A percentile compares a stretch with the other conserved stretches of the same genome.
Evolutionary conservation across 352 stramenopile species (phyloP).

Genomic region (Plasmopara muralis): DNA sequence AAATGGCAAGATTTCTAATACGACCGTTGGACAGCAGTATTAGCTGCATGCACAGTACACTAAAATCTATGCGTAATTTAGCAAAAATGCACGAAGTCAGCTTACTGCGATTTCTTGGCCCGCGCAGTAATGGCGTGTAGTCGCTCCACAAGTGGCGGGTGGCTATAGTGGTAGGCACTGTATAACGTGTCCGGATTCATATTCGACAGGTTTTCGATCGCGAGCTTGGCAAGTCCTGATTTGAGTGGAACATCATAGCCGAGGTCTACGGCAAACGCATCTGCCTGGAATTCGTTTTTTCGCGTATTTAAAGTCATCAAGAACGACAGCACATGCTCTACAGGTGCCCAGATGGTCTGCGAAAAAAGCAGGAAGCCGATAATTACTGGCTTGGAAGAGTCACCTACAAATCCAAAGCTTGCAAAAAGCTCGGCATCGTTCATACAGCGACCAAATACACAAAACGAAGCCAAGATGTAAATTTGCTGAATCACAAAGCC

Average conservation of each 20-base stretch:
- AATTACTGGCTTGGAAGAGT: constrained; percentile 47
- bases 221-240: constrained; percentile 94
- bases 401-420: constrained; percentile 66
- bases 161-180: constrained; percentile 95
- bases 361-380: constrained; percentile 84
- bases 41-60: too few relatives aligned
- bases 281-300: constrained; percentile 83
- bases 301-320: constrained; percentile 73
- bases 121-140: constrained; percentile 86
- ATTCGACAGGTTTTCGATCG: constrained; percentile 95
- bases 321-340: constrained; percentile 74
- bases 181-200: constrained; percentile 95
- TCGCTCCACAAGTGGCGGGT: constrained; percentile 94
- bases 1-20: too few relatives aligned
- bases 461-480: constrained; percentile 67
- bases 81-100: too few relatives aligned
- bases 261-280: constrained; percentile 92
- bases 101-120: constrained; percentile 57
- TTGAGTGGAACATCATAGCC: constrained; percentile 88
- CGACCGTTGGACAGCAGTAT: too few relatives aligned
- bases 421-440: constrained; percentile 66
- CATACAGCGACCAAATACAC: constrained; percentile 80
- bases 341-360: constrained; percentile 69
- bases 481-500: constrained; percentile 93
- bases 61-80: too few relatives aligned